Base-by-base conservation (phyloP, 2,329 filamentous ascomycete species). In the Paraphoma chrysanthemicola region DNA sequence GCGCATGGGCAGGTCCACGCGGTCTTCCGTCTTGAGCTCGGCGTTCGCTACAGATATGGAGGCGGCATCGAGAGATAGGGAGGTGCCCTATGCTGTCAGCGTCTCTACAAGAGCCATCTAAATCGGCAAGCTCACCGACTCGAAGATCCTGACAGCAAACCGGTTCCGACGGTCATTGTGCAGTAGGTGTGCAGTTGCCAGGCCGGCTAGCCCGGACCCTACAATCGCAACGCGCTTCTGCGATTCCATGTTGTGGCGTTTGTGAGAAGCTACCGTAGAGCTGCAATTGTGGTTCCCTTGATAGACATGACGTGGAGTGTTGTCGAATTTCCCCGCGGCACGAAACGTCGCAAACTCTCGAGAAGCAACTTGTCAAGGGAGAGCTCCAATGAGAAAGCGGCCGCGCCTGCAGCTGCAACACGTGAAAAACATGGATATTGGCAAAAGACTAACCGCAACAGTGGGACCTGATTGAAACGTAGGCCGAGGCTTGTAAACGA, bases 1-100 rank as follows among this genome's bases (percentile, higher is more conserved):
- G 49, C 82, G 80, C 82, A 84, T 84, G 33, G 82, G 82, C 41
- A 84, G 67, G 68, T 84, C 81, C 39, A 82, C 71, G 57, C 79
- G 77, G 48, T 73, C 68, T 31, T 63, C 56, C 5, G 63, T 57
- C 57, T 61, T 55, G 56, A 50, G 43, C 45, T 66, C 56, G 60
- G 60, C 36, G 64, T 71, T 67, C 33, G 67, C 63, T 36, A 80
- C 66, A 8, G 77, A 77, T 41, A 79, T 56, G 1, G 80, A 82
- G 33, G 78, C 80, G 11, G 79, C 77, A 57, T 81, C 79, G 39
- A 83, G 71, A 8, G 81, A 82, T 12, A 81, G 67, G 23, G 73
- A 67, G 46, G 75, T 64, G 62, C 79, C 78, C 80, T 82, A 42
- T n/a, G 6, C 11, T 43, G 46, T 62, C 31, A 59, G 47, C 17